Base-by-base conservation (phyloP, 1,284 basidiomycete genomes). In the Moesziomyces sp. region DNA sequence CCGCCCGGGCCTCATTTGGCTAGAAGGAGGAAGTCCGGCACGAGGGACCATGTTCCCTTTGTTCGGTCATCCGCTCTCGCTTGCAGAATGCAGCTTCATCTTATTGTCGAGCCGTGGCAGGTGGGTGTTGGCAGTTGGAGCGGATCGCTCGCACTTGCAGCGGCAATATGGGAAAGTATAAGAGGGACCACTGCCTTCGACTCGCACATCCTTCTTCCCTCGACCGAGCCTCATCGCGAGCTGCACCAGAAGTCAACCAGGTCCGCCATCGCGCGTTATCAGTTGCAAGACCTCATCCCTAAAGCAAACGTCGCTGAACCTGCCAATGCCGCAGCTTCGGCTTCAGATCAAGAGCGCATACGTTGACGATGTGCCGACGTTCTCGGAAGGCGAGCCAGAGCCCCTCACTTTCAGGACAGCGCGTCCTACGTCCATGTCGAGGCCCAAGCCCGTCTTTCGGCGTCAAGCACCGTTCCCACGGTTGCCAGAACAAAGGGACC, bases 281-380 rank as follows among this genome's bases (percentile, higher is more conserved):
- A 3, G 14, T 24, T 21, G 19, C 21, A 52, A 19, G 24, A 35
- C 28, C 19, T 18, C 11, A 40, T 14, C 38, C 6, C 18, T 11
- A 16, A 18, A 18, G 14, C 26, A 16, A 40, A 18, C 16, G 2
- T 40, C 14, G 38, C 38, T 6, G 2, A 40, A 3, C 30, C 5
- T 16, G 4, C 35, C 26, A 13, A 43, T 46, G 42, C 43, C 47
- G 1, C 46, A 46, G 7, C 52, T 28, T 0, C 51, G 48, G 5
- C 44, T 65, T 6, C 46, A 58, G n/a, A 58, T 38, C 30, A 65
- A 58, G 35, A 47, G 40, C 47, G 33, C 47, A 13, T 38, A 42
- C 7, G 44, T 58, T 28, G 62, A 65, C 30, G 56, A 65, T 19
- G 55, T 53, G 26, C 44, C 57, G 8, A 46, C 47, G 4, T 57